Evolutionary conservation across 352 stramenopile species (phyloP).

Genomic region (Paralagenidium karlingii): DNA sequence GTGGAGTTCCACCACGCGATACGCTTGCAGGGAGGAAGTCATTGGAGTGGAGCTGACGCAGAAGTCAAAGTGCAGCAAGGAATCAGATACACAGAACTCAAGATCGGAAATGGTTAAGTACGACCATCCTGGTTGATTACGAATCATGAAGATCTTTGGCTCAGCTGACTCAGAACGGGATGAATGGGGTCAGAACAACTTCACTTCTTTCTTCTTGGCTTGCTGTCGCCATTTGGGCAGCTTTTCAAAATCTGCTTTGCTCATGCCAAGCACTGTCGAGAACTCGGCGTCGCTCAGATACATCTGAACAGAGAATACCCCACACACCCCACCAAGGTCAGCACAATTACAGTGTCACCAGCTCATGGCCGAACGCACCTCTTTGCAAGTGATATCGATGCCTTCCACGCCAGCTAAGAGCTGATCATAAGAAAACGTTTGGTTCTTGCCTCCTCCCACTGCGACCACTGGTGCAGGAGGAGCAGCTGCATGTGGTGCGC

Average conservation of each 20-base stretch:
- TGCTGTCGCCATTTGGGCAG: constrained; percentile 82
- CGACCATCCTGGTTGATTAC: no score
- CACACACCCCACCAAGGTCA: neutral
- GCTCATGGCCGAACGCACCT: no score
- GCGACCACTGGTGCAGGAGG: no score
- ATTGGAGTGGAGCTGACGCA: no score
- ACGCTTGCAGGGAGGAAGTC: no score
- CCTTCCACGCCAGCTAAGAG: constrained; percentile 58
- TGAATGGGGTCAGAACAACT: constrained; percentile 86
- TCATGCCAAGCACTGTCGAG: constrained; percentile 41
- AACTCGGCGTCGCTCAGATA: constrained; percentile 81
- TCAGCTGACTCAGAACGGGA: no score
- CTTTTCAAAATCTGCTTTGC: constrained; percentile 38
- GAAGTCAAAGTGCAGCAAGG: no score
- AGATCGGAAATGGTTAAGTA: no score
- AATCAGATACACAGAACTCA: no score
- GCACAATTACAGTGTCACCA: neutral
- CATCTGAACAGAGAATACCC: constrained; percentile 11
- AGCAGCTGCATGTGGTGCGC: no score
- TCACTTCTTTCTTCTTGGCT: constrained; percentile 77
- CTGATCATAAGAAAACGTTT: constrained; percentile 51
- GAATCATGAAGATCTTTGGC: no score
- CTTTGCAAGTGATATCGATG: constrained; percentile 62
- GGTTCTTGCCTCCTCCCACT: constrained; percentile 12
- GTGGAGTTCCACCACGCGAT: constrained; percentile 32